These are phyloP conservation scores for Pichia deserticola DNA, from an alignment of 805 yeast genomes.

Conservation along the genomic window DNA sequence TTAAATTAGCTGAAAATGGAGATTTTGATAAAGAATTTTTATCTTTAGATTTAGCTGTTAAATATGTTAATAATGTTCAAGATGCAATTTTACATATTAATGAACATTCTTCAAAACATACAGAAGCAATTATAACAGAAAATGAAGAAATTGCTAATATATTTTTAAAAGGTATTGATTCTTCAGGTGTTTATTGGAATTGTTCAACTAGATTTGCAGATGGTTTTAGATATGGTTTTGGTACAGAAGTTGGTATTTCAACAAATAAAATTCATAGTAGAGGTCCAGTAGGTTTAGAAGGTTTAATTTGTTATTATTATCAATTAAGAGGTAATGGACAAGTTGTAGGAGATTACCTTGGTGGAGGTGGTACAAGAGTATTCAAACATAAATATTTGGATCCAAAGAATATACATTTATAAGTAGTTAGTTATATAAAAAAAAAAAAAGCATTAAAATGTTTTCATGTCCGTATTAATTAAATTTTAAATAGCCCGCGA, in stretches of 20 bases:
- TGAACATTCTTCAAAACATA: constrained; percentile 89
- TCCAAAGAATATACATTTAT: constrained; percentile 21
- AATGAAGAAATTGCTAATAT: constrained; percentile 60
- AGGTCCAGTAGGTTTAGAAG: constrained; percentile 98
- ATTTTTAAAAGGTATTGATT: constrained; percentile 81
- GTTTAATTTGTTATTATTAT: constrained; percentile 92
- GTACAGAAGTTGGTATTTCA: constrained; percentile 96
- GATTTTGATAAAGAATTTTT: constrained; percentile 83
- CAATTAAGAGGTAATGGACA: constrained; percentile 91
- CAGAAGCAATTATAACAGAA: constrained; percentile 86
- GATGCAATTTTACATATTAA: constrained; percentile 86
- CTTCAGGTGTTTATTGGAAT: constrained; percentile 97
- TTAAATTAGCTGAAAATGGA: constrained; percentile 45
- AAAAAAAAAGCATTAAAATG: too few relatives aligned
- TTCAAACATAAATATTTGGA: constrained; percentile 69
- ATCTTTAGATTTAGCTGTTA: constrained; percentile 75
- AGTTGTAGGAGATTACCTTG: constrained; percentile 82
- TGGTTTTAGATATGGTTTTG: constrained; percentile 97
- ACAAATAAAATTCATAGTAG: constrained; percentile 97
- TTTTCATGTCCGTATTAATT: too few relatives aligned
- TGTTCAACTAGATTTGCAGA: constrained; percentile 97
- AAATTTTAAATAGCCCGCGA: too few relatives aligned
- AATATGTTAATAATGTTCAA: constrained; percentile 46
- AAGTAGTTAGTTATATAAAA: not conserved
- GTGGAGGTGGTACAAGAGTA: constrained; percentile 80